A percentile compares a stretch with the other conserved stretches of the same genome.
Conservation (phyloP, 2,329 filamentous ascomycete genomes). For the Exutisphaerella laricina region DNA sequence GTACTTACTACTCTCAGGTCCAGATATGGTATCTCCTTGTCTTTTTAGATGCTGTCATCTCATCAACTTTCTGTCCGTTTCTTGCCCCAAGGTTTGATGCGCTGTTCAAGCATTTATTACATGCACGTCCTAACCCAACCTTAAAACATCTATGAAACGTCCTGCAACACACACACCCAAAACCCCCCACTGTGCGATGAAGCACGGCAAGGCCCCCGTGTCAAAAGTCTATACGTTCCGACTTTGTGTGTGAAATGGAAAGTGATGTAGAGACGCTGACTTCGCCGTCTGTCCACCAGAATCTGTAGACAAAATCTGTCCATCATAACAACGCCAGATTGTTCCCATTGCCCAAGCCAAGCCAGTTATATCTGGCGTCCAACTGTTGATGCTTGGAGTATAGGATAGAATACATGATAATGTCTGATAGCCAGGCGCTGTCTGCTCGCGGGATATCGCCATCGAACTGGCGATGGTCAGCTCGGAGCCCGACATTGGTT, state of each 20-base stretch:
- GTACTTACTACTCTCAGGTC: slow-evolving; percentile 1
- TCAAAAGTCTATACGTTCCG: neutral
- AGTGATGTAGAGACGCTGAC: too few species aligned
- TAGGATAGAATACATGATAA: neutral
- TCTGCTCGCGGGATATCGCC: too few species aligned
- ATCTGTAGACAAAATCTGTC: too few species aligned
- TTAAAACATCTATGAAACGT: slow-evolving; percentile 12
- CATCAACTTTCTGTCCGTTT: neutral
- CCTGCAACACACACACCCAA: slow-evolving; percentile 10
- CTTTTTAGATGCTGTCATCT: slow-evolving; percentile 1
- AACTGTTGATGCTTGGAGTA: neutral
- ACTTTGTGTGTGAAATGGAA: too few species aligned
- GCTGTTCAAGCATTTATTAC: neutral
- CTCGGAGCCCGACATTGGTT: too few species aligned
- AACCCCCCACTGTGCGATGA: slow-evolving; percentile 4
- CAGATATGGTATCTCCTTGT: neutral
- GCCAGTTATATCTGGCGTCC: neutral
- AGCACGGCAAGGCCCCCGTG: neutral
- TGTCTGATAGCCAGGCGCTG: too few species aligned
- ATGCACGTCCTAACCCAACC: slow-evolving; percentile 7
- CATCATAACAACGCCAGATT: too few species aligned
- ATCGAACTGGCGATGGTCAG: too few species aligned
- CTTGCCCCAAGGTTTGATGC: slow-evolving; percentile 1
- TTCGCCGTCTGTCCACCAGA: too few species aligned
- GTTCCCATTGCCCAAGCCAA: too few species aligned